Percentiles rank a stretch among this genome's conserved stretches.
These are phyloP conservation scores for Tolypocladium album DNA, from an alignment of 2,329 filamentous ascomycete genomes.

Conservation along the genomic window DNA sequence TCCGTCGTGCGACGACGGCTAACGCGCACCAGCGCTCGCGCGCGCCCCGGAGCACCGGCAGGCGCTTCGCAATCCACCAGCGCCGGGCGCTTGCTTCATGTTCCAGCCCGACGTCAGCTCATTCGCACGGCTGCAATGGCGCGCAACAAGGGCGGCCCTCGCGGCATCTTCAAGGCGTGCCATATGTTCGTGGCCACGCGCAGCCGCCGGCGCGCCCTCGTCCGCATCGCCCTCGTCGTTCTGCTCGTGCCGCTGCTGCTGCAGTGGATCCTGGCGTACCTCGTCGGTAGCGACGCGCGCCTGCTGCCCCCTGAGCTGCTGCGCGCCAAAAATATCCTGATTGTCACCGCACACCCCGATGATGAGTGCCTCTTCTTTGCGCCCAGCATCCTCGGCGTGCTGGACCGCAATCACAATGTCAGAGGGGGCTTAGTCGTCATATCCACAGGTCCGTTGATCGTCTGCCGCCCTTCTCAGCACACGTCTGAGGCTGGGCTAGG, in stretches of 20 bases:
- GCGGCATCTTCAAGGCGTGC: slow-evolving; percentile 1
- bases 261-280: slow-evolving; percentile 23
- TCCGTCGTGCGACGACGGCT: too few species aligned
- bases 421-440: slow-evolving; percentile 17
- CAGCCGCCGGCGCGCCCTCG: slow-evolving; percentile 7
- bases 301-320: slow-evolving; percentile 23
- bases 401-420: slow-evolving; percentile 14
- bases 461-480: neutral
- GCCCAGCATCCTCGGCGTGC: slow-evolving; percentile 18
- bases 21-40: too few species aligned
- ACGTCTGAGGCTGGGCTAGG: too few species aligned
- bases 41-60: too few species aligned
- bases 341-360: slow-evolving; percentile 27
- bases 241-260: slow-evolving; percentile 18
- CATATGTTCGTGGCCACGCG: slow-evolving; percentile 9
- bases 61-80: neutral
- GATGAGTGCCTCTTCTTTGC: slow-evolving; percentile 27
- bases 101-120: neutral
- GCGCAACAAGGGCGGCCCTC: neutral
- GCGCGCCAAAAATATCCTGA: slow-evolving; percentile 20
- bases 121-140: neutral
- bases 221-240: slow-evolving; percentile 5
- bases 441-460: slow-evolving; percentile 14
- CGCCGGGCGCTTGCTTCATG: neutral
- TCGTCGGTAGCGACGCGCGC: slow-evolving; percentile 22